Evolutionary conservation across 2,329 filamentous ascomycete species (phyloP).

Genomic region (Verticillium isaacii): DNA sequence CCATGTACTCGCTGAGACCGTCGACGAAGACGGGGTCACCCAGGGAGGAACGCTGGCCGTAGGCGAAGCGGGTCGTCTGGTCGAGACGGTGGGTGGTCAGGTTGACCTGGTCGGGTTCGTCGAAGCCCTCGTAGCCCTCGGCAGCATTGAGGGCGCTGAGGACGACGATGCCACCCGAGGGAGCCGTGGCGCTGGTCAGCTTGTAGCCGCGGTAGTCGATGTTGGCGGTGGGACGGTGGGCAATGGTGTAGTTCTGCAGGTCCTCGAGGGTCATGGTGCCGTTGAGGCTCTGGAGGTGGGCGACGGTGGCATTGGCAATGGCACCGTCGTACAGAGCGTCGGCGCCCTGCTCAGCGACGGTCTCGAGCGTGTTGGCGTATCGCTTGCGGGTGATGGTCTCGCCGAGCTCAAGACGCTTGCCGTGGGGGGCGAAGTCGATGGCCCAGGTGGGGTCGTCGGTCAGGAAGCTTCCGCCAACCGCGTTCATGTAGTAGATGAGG

Average conservation of each 20-base stretch:
- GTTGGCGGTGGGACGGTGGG: constrained; percentile 53
- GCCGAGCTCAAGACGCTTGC: constrained; percentile 58
- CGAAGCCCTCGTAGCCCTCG: constrained; percentile 64
- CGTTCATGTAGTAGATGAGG: constrained; percentile 65
- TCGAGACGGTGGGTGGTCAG: constrained; percentile 74
- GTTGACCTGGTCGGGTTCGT: constrained; percentile 44
- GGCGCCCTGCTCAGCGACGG: constrained; percentile 59
- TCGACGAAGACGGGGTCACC: constrained; percentile 71
- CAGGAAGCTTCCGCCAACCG: constrained; percentile 54
- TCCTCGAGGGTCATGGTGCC: constrained; percentile 77
- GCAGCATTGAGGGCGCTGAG: constrained; percentile 71
- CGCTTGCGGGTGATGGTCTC: constrained; percentile 71
- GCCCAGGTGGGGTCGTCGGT: constrained; percentile 71
- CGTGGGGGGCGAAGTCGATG: constrained; percentile 77
- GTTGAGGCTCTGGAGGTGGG: constrained; percentile 54
- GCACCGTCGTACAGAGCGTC: constrained; percentile 67
- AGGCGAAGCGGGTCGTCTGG: constrained; percentile 79
- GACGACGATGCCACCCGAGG: constrained; percentile 68
- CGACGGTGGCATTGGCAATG: constrained; percentile 66
- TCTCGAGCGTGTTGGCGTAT: constrained; percentile 69
- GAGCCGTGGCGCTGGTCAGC: constrained; percentile 63
- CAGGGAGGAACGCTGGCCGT: constrained; percentile 66
- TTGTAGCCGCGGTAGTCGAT: constrained; percentile 68
- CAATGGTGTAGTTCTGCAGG: constrained; percentile 66
- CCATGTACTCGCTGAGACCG: constrained; percentile 55